These are phyloP conservation scores for Uronychia binucleata DNA, from an alignment of 73 alveolate species.

Conservation along the genomic window DNA sequence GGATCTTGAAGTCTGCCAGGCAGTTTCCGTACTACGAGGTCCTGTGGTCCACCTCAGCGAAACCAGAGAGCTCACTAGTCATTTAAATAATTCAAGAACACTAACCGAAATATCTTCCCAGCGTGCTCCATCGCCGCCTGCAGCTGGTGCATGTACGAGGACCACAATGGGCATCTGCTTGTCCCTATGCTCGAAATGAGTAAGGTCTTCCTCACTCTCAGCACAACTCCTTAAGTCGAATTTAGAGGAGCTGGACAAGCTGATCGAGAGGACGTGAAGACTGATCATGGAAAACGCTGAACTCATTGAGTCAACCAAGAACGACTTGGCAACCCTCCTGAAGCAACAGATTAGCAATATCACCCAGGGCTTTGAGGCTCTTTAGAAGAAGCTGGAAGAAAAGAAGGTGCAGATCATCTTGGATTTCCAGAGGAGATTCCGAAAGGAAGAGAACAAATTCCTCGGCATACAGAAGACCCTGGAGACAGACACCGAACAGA, in stretches of 20 bases:
- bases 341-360: neutral
- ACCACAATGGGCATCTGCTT: neutral
- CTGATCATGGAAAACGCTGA: neutral
- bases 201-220: neutral
- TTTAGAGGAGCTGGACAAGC: neutral
- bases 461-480: neutral
- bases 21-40: conserved; percentile 1
- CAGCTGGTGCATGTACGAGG: conserved; percentile 1
- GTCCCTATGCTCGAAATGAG: neutral
- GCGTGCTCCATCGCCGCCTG: neutral
- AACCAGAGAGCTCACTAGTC: too few species aligned
- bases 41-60: too few species aligned
- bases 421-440: neutral
- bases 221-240: neutral
- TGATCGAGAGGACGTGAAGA: neutral
- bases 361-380: neutral
- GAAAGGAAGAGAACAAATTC: neutral
- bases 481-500: neutral
- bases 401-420: neutral
- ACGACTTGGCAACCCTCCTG: neutral
- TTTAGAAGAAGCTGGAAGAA: neutral
- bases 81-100: too few species aligned
- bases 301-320: neutral
- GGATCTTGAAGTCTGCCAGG: neutral
- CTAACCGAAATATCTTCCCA: neutral